Base-by-base conservation (phyloP, 345 rosid genomes). In the Schrenkiella parvula region DNA sequence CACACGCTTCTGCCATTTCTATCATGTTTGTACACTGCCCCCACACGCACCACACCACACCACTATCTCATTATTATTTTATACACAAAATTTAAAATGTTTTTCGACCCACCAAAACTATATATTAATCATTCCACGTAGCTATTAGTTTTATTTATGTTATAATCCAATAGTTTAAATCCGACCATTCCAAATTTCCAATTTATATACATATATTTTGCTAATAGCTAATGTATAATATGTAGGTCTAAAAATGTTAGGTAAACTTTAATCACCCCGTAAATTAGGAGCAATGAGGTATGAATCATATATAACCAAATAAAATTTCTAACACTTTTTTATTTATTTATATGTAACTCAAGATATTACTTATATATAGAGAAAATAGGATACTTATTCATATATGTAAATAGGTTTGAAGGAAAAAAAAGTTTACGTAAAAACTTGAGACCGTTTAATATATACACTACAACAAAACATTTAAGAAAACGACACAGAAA, bases 41-140 rank as follows among this genome's bases (percentile, higher is more conserved):
- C 37, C 70, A 72, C 70, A 53, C 64, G 64, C 39, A 72, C 64
- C n/a, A n/a, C n/a, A n/a, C n/a, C n/a, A n/a, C n/a, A n/a, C n/a
- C 64, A 66, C 59, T 11, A 23, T 66, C 70, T 65, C 58, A 21
- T 48, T 29, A 4, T 6, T 46, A 15, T 57, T 23, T 35, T 26
- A 48, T 19, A 7, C 42, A 47, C 10, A 14, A 11, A 47, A 21
- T 2, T 19, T 21, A 0, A n/a, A 23, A 2, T 46, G 48, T 37
- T 53, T 53, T 52, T 14, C 51, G 26, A 4, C 52, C 61, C 48
- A 66, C 28, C 26, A 51, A 37, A 51, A 22, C 34, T 22, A n/a
- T n/a, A n/a, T n/a, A 70, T 56, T n/a, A n/a, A 43, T 43, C 51
- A 57, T 13, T 17, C 31, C 42, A 21, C 23, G 11, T 8, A 13